Evolutionary conservation across 306 rosid genomes (phyloP).

Genomic region (Malus domestica): ASM211411v1 NC_041794.1:6193001-6193500

Average conservation of each 20-base stretch:
- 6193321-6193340: neutral
- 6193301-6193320: neutral
- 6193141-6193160: neutral
- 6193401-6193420: neutral
- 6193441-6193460: neutral
- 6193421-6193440: neutral
- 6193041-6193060: neutral
- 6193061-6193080: neutral
- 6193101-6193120: neutral
- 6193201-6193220: conserved; percentile 89
- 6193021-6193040: neutral
- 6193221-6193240: conserved; percentile 86
- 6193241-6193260: conserved; percentile 82
- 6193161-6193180: neutral
- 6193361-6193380: neutral
- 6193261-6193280: conserved; percentile 66
- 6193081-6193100: neutral
- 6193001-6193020: neutral
- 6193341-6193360: neutral
- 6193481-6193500: neutral
- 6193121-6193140: neutral
- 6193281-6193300: conserved; percentile 62
- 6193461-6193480: neutral
- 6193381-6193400: neutral
- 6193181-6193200: conserved; percentile 47